phyloP scores from a whole-genome alignment of 2,329 filamentous ascomycete species.

The Diaporthe vaccinii region DNA sequence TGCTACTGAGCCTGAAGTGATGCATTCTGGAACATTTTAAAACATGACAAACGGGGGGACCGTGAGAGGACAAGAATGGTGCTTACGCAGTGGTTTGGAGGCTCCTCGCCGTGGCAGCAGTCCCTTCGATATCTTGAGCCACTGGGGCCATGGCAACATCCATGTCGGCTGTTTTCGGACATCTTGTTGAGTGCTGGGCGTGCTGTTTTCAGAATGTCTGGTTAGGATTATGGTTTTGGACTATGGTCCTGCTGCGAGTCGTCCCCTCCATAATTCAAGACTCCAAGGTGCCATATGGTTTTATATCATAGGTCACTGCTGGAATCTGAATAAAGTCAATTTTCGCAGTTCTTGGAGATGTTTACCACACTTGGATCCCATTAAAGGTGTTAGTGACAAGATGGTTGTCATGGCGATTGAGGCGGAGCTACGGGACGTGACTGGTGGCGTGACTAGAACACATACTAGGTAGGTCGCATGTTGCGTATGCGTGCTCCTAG shows the following conservation, averaged over 20 bases:
- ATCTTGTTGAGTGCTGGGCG: not conserved
- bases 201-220: not conserved
- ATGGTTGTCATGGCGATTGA: not conserved
- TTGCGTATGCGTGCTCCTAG: no score
- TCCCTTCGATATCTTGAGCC: slow-evolving; percentile 6
- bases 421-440: not conserved
- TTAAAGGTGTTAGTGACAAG: not conserved
- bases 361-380: no score
- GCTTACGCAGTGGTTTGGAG: not conserved
- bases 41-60: no score
- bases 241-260: not conserved
- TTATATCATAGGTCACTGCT: not conserved
- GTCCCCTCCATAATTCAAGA: not conserved
- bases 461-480: no score
- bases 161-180: not conserved
- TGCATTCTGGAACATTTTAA: no score
- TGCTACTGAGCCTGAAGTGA: no score
- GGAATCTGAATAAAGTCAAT: not conserved
- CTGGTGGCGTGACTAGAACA: no score
- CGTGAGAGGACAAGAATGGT: no score
- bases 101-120: slow-evolving; percentile 7
- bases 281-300: not conserved
- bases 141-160: not conserved
- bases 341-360: no score
- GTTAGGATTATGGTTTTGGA: not conserved